Base-by-base conservation (phyloP, 495 filamentous ascomycete genomes). In the Sphaerosporella brunnea region DNA sequence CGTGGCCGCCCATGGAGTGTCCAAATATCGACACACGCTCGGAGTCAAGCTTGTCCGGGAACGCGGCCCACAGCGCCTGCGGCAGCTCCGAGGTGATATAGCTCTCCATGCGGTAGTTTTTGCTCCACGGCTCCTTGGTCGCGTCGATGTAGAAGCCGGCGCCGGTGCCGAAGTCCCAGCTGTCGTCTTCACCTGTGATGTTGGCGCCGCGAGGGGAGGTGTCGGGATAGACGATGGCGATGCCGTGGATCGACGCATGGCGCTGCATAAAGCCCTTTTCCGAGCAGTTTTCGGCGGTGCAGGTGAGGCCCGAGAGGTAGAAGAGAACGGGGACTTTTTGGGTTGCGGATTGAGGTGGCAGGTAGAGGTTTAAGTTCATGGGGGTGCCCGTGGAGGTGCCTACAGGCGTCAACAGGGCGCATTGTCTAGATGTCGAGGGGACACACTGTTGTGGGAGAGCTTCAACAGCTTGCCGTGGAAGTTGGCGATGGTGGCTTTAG, bases 231-330 rank as follows among this genome's bases (percentile, higher is more conserved):
- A 95, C 71, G 46, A 97, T 61, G 0, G 90, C 90, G 58, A 97
- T 82, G 34, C 82, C 80, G 54, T 75, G 75, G 53, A 78, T 68
- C 48, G 75, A 71, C 10, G 90, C 90, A 39, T 68, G 70, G 53
- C 80, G 74, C 62, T 96, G 87, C 66, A 97, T 82, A 69, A 93
- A 94, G 53, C 88, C 83, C 65, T 96, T 97, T 63, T 97, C 92
- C 25, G 85, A 73, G 64, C 86, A 85, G 68, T 97, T 97, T 51
- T 96, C 86, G 13, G 82, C 85, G 0, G 87, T 87, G 69, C 90
- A 97, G 49, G 92, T 96, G 30, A 97, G 67, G 23, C 90, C 90
- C 13, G 88, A 85, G 51, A 97, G 78, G 65, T 90, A 97, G 64
- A 96, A 76, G n/a, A 97, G 68, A 1, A 96, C 73, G 23, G 90